Conservation (phyloP, 352 stramenopile species). For the Phytophthora colocasiae region DNA sequence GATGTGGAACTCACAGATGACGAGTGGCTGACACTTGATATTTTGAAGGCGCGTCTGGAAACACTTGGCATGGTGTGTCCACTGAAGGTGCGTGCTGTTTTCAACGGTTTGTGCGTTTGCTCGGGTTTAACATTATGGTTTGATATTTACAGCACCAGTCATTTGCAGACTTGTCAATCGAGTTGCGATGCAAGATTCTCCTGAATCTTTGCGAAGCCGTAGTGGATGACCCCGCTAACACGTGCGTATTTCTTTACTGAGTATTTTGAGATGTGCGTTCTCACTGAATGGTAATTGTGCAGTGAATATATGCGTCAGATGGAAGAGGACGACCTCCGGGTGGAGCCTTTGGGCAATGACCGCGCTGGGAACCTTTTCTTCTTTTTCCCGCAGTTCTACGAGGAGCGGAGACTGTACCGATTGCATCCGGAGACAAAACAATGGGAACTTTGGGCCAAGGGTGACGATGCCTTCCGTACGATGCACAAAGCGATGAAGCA, state of each 20-base stretch:
- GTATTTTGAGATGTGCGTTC: background rate
- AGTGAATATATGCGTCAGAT: constrained; percentile 86
- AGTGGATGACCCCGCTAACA: constrained; percentile 79
- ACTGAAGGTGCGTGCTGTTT: constrained; percentile 46
- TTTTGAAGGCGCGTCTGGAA: constrained; percentile 63
- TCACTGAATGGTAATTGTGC: constrained; percentile 8
- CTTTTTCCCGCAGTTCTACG: constrained; percentile 90
- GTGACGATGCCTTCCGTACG: constrained; percentile 61
- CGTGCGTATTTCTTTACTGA: constrained; percentile 42
- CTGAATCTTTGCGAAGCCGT: constrained; percentile 85
- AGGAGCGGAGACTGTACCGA: constrained; percentile 82
- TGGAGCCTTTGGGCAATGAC: constrained; percentile 79
- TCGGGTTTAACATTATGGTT: constrained; percentile 8
- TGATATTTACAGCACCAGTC: constrained; percentile 64
- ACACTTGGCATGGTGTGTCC: constrained; percentile 59
- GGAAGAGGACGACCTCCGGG: constrained; percentile 85
- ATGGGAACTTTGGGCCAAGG: constrained; percentile 85
- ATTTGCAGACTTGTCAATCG: constrained; percentile 72
- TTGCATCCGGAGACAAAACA: constrained; percentile 50
- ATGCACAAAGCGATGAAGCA: constrained; percentile 68
- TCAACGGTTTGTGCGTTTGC: too few species aligned
- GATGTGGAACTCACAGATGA: constrained; percentile 84
- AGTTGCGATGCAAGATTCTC: constrained; percentile 83
- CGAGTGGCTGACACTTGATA: constrained; percentile 77
- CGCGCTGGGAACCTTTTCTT: constrained; percentile 80